Conservation (phyloP, 2,329 filamentous ascomycete genomes). For the Ascochyta lentis region DNA sequence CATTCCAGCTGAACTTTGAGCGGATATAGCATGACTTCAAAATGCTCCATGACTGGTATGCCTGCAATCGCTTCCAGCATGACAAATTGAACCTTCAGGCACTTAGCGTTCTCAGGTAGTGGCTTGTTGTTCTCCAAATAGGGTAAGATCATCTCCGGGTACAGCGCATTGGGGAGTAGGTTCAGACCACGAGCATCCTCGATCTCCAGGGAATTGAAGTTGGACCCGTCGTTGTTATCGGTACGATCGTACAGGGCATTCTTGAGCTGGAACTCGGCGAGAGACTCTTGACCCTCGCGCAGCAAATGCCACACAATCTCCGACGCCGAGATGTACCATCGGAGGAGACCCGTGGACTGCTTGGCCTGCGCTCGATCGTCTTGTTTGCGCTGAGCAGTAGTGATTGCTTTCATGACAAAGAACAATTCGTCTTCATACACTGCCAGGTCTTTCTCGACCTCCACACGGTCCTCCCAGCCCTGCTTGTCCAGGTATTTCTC, state of each 20-base stretch:
- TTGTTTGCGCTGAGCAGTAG: conserved; percentile 87
- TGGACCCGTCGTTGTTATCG: conserved; percentile 96
- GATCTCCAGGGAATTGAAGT: conserved; percentile 89
- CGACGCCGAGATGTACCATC: conserved; percentile 91
- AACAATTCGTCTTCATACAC: conserved; percentile 96
- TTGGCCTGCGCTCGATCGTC: conserved; percentile 68
- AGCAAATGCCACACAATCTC: conserved; percentile 98
- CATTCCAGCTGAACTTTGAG: conserved; percentile 92
- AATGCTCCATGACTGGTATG: conserved; percentile 95
- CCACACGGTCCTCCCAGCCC: conserved; percentile 88
- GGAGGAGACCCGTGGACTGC: conserved; percentile 78
- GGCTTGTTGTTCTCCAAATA: conserved; percentile 72
- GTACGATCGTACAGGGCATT: conserved; percentile 93
- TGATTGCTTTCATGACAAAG: conserved; percentile 99
- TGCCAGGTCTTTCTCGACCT: conserved; percentile 87
- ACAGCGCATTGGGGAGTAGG: conserved; percentile 85
- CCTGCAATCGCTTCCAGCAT: conserved; percentile 98
- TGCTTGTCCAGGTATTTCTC: conserved; percentile 83
- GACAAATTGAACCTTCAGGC: conserved; percentile 95
- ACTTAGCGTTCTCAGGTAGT: conserved; percentile 71
- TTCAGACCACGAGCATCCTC: conserved; percentile 89
- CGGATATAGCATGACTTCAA: conserved; percentile 92
- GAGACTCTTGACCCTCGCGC: conserved; percentile 81
- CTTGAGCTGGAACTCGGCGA: conserved; percentile 91
- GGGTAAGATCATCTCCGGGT: conserved; percentile 93